Percentiles rank a stretch among this genome's conserved stretches.
These are phyloP conservation scores for Colletotrichum sp. DNA, from an alignment of 2,329 filamentous ascomycete species.

Conservation along the genomic window DNA sequence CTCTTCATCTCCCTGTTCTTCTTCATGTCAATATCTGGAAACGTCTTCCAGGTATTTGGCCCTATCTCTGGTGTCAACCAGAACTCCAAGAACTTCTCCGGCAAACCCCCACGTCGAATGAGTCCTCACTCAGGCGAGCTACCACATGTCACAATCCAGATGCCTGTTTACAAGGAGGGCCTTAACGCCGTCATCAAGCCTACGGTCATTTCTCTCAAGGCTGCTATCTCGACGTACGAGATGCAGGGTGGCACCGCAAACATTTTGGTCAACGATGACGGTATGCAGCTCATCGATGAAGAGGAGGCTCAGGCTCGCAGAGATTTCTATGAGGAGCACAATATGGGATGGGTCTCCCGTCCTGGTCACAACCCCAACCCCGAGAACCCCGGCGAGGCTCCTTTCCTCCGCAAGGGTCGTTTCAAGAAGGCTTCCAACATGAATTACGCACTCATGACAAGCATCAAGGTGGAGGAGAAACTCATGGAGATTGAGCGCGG, in stretches of 20 bases:
- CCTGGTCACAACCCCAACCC: conserved; percentile 57
- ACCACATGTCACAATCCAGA: conserved; percentile 49
- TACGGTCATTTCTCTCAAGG: conserved; percentile 52
- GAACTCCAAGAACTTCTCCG: conserved; percentile 51
- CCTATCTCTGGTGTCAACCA: conserved; percentile 47
- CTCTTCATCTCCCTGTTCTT: conserved; percentile 59
- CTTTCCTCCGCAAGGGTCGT: conserved; percentile 62
- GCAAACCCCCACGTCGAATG: conserved; percentile 36
- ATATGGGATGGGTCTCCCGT: conserved; percentile 61
- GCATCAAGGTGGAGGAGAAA: conserved; percentile 61
- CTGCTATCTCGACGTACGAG: conserved; percentile 56
- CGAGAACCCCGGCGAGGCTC: conserved; percentile 48
- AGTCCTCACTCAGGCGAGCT: conserved; percentile 36
- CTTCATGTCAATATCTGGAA: conserved; percentile 45
- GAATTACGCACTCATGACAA: conserved; percentile 66
- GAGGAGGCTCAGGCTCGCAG: conserved; percentile 53
- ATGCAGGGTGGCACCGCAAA: conserved; percentile 67
- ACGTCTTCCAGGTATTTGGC: conserved; percentile 51
- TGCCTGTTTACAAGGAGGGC: conserved; percentile 49
- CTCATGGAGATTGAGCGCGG: conserved; percentile 43
- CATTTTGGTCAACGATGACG: conserved; percentile 73
- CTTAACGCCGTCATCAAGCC: conserved; percentile 49
- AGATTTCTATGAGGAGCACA: conserved; percentile 63
- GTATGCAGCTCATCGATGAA: conserved; percentile 64
- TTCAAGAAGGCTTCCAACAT: conserved; percentile 74